Base-by-base conservation (phyloP, 2,329 filamentous ascomycete genomes). In the Microcyclospora pomicola region DNA sequence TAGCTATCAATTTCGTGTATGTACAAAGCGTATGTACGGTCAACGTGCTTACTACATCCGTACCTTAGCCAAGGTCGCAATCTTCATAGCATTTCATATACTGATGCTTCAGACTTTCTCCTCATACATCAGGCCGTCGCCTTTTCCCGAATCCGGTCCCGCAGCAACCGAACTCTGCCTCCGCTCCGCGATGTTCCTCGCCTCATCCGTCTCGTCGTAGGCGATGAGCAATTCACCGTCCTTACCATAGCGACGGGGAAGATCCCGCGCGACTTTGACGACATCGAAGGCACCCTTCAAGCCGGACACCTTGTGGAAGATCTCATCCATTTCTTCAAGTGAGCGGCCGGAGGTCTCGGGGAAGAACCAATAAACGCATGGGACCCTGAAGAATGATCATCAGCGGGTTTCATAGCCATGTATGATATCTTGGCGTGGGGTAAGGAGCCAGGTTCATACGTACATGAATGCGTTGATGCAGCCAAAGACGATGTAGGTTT, bases 281-380 rank as follows among this genome's bases (percentile, higher is more conserved):
- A 71, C 62, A 6, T 62, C 50, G 48, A 74, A 73, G 10, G 65
- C 61, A 76, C 75, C 57, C 77, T 76, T 45, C 15, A 48, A 43
- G 16, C 51, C 51, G 12, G 48, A 41, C 3, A 49, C 49, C 24
- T 50, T 35, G 36, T 51, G 50, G 27, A 52, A 46, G 49, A 79
- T 77, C 47, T 58, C 60, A 48, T 80, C 75, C 70, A 80, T 79
- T 52, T 80, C 75, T 54, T 80, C 75, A 14, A 80, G 67, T 2
- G 69, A 73, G 31, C 75, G 66, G 50, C 73, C 73, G 1, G 71
- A 71, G 9, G 76, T 80, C 56, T 80, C 76, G 0, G 75, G 75
- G 57, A 73, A 78, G 62, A 75, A 75, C 40, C 53, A 47, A 34
- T 48, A 48, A 9, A 73, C 65, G 15, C 37, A 39, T 11, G 37